Evolutionary conservation across 345 rosid genomes (phyloP).

Genomic region (Populus pruinosa): DNA sequence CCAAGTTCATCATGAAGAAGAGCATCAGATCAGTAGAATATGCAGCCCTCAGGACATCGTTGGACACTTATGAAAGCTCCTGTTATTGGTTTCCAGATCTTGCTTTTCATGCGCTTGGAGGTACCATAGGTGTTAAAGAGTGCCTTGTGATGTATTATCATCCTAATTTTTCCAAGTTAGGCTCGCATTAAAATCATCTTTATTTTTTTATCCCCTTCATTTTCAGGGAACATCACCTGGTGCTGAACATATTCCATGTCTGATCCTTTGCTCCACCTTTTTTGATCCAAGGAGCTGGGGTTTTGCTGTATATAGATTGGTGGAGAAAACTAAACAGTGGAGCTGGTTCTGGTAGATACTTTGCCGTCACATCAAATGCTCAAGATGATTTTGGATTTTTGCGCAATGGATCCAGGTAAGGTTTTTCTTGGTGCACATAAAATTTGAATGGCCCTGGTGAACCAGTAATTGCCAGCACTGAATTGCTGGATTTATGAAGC

Average conservation of each 20-base stretch:
- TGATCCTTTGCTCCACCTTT: conserved; percentile 62
- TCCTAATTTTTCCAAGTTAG: background rate
- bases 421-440: conserved; percentile 7
- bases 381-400: conserved; percentile 65
- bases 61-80: conserved; percentile 91
- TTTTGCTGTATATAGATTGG: conserved; percentile 55
- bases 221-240: conserved; percentile 74
- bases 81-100: conserved; percentile 57
- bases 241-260: conserved; percentile 56
- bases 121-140: conserved; percentile 31
- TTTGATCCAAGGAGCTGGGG: conserved; percentile 82
- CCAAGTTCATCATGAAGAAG: conserved; percentile 64
- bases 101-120: conserved; percentile 91
- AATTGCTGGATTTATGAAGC: background rate
- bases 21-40: conserved; percentile 42
- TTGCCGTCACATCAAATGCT: conserved; percentile 44
- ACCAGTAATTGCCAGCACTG: background rate
- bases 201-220: background rate
- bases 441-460: conserved; percentile 2
- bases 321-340: conserved; percentile 52
- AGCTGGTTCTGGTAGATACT: conserved; percentile 46
- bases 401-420: conserved; percentile 78
- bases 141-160: background rate
- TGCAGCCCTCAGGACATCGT: conserved; percentile 79
- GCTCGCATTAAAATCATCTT: background rate